A percentile compares a stretch with the other conserved stretches of the same genome.
These are phyloP conservation scores for Lantana camara DNA, from an alignment of 257 asterid genomes.

Conservation along the genomic window DNA sequence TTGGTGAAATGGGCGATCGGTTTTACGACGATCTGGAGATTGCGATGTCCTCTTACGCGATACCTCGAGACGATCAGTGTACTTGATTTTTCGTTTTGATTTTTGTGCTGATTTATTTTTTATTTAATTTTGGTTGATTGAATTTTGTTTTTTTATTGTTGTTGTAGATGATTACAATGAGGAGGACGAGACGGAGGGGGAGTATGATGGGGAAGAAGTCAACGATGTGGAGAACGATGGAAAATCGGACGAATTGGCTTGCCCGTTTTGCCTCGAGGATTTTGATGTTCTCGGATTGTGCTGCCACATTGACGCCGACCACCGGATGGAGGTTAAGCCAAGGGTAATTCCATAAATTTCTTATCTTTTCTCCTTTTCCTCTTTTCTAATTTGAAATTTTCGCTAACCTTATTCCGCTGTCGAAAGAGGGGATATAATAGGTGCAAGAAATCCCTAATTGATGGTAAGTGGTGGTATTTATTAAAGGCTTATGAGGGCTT, in stretches of 20 bases:
- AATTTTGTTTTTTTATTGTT: neutral
- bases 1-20: constrained; percentile 44
- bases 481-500: constrained; percentile 8
- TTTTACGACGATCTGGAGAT: constrained; percentile 45
- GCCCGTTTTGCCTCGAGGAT: constrained; percentile 88
- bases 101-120: neutral
- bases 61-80: constrained; percentile 37
- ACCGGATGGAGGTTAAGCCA: constrained; percentile 76
- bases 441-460: neutral
- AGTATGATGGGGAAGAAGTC: constrained; percentile 57
- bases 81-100: neutral
- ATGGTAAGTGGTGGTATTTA: neutral
- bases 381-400: neutral
- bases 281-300: constrained; percentile 84
- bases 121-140: neutral
- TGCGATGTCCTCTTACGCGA: constrained; percentile 40
- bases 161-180: constrained; percentile 46
- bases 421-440: neutral
- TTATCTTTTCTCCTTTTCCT: neutral
- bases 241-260: constrained; percentile 68
- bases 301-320: constrained; percentile 91
- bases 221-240: constrained; percentile 39
- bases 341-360: constrained; percentile 51
- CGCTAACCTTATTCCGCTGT: neutral
- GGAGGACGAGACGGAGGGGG: constrained; percentile 59